Evolutionary conservation across 2,329 filamentous ascomycete species (phyloP).

Genomic region (Colletotrichum sp.): DNA sequence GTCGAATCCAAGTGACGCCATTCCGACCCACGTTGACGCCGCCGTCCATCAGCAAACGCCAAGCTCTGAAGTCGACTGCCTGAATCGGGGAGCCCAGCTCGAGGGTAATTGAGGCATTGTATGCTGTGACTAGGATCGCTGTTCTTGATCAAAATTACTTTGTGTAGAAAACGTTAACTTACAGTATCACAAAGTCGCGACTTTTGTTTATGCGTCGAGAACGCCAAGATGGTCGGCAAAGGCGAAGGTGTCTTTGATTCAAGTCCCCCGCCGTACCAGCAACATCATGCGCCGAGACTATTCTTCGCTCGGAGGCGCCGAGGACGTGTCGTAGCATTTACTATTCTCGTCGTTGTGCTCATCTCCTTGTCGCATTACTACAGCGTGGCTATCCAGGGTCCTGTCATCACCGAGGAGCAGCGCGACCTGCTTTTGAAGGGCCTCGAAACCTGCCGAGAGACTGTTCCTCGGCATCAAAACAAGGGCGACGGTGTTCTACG

Average conservation of each 20-base stretch:
- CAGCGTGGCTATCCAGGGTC: too few relatives aligned
- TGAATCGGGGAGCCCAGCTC: background rate
- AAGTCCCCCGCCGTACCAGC: background rate
- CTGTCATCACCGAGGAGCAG: background rate
- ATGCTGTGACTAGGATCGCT: background rate
- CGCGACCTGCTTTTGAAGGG: background rate
- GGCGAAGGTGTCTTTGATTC: background rate
- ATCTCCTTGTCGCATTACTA: background rate
- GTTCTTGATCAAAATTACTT: background rate
- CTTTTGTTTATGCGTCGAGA: background rate
- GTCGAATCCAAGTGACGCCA: background rate
- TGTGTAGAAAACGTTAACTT: background rate
- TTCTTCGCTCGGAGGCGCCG: background rate
- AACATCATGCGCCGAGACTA: background rate
- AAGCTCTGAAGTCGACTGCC: background rate
- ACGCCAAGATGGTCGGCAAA: background rate
- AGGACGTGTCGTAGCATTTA: background rate
- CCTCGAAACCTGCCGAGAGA: background rate
- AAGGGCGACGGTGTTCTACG: background rate
- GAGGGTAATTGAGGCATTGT: background rate
- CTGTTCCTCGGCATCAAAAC: background rate
- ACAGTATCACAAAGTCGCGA: background rate
- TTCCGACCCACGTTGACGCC: background rate
- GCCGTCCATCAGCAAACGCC: background rate
- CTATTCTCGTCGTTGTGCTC: background rate